Evolutionary conservation across 2,329 filamentous ascomycete genomes (phyloP).

Genomic region (Diaporthe vaccinii): DNA sequence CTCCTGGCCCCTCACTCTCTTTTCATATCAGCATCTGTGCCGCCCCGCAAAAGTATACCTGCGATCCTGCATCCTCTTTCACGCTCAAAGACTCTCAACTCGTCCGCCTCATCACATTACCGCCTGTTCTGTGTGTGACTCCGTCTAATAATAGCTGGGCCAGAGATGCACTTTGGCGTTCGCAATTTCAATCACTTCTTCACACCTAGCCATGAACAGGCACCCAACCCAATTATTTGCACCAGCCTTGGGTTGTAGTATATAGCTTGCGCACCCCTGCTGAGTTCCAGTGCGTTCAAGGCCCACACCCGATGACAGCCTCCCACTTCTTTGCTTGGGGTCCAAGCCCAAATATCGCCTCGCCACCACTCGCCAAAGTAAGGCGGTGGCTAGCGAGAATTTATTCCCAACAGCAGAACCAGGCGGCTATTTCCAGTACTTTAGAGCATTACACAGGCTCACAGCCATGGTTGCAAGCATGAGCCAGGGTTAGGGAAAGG

Average conservation of each 20-base stretch:
- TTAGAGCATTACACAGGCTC: neutral
- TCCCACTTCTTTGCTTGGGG: neutral
- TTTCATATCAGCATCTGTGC: neutral
- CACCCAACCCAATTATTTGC: neutral
- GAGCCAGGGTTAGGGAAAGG: neutral
- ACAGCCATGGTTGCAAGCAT: neutral
- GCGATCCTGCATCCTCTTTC: constrained; percentile 25
- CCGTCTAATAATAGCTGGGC: constrained; percentile 11
- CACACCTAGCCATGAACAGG: constrained; percentile 9
- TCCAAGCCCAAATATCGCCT: neutral
- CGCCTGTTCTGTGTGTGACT: neutral
- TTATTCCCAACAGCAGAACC: neutral
- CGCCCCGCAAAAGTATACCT: constrained; percentile 25
- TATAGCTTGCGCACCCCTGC: neutral
- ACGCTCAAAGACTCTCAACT: constrained; percentile 9
- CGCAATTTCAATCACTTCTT: constrained; percentile 9
- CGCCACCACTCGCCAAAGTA: neutral
- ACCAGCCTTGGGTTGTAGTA: constrained; percentile 6
- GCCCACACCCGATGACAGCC: constrained; percentile 13
- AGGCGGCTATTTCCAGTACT: neutral
- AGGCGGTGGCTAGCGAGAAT: neutral
- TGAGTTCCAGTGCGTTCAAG: neutral
- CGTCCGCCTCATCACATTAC: constrained; percentile 34
- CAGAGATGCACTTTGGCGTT: neutral
- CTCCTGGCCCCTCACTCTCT: constrained; percentile 38